phyloP scores from a whole-genome alignment of 139 green algal genomes.

The Pseudopediastrum boryanum region DNA sequence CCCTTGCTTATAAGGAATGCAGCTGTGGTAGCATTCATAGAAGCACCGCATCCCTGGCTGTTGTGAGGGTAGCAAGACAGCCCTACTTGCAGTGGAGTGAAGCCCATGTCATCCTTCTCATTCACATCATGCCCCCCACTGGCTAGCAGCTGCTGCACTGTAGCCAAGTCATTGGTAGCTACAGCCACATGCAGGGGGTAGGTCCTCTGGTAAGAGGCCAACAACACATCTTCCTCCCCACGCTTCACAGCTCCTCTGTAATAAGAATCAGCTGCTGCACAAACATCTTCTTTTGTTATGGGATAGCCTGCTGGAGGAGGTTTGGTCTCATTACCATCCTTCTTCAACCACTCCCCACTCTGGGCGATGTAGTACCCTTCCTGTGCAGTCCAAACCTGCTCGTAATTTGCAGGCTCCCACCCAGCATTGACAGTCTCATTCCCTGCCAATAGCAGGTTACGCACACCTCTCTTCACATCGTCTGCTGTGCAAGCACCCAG shows the following conservation, averaged over 20 bases:
- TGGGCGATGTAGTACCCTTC: neutral
- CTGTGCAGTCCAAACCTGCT: neutral
- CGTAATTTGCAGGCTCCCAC: too few species aligned
- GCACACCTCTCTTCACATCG: neutral
- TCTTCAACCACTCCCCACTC: neutral
- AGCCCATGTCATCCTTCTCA: neutral
- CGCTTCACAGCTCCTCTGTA: neutral
- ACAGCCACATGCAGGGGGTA: slow-evolving; percentile 22
- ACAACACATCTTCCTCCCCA: neutral
- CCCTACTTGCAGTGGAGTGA: neutral
- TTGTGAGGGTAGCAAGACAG: neutral
- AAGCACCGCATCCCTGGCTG: neutral
- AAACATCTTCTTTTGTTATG: neutral
- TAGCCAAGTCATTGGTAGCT: neutral
- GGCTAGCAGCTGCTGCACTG: neutral
- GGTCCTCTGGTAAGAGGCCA: neutral
- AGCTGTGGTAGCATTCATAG: neutral
- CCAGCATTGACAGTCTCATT: neutral
- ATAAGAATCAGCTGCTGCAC: neutral
- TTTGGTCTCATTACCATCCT: too few species aligned
- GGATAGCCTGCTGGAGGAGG: too few species aligned
- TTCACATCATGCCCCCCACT: neutral
- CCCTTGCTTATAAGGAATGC: slow-evolving; percentile 8
- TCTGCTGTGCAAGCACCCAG: neutral
- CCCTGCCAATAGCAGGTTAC: neutral